Evolutionary conservation across 2,329 filamentous ascomycete genomes (phyloP), one percentile per base, ranked within the genome.

Genomic region (Neopestalotiopsis clavispora): DNA sequence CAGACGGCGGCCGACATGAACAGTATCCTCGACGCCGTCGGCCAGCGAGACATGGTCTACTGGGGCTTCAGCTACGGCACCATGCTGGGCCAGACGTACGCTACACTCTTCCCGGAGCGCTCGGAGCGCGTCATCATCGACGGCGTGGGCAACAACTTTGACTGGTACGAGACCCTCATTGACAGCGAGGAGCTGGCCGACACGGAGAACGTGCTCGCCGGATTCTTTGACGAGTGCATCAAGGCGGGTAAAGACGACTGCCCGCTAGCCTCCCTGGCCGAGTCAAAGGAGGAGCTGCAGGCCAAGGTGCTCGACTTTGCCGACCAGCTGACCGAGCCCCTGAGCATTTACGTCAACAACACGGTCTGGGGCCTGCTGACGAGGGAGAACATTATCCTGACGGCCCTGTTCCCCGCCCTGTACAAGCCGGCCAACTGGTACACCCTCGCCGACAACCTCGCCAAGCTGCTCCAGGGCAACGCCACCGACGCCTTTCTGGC

Each of bases 1-100:
- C 81, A 80, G 30, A 82, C 84, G 2, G 84, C 83, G 1, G 82
- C 84, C 40, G 85, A 87, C 69, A 86, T 86, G 83, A 84, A 85
- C 70, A 81, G 76, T 13, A 85, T 86, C 34, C 75, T 86, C 1
- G 81, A 85, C 64, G 83, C 79, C 0, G 71, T 83, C 7, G 80
- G 80, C 1, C 80, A 83, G 69, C 76, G 81, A 52, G 84, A 87
- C 69, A 86, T 87, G 83, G 74, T 87, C 7, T 67, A 67, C 30
- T 67, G 66, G 66, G 66, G 66, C 6, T 74, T 76, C 64, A 76
- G 72, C 20, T 79, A 79, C 65, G 76, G 76, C 13, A 75, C 73
- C 12, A 64, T 75, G 17, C 69, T 79, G n/a, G 77, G 78, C 20
- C 68, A 66, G 42, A 76, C 73, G 4, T 75, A 75, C 45, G 76